phyloP scores from a whole-genome alignment of 2,329 filamentous ascomycete genomes.

The Zymoseptoria tritici region DNA sequence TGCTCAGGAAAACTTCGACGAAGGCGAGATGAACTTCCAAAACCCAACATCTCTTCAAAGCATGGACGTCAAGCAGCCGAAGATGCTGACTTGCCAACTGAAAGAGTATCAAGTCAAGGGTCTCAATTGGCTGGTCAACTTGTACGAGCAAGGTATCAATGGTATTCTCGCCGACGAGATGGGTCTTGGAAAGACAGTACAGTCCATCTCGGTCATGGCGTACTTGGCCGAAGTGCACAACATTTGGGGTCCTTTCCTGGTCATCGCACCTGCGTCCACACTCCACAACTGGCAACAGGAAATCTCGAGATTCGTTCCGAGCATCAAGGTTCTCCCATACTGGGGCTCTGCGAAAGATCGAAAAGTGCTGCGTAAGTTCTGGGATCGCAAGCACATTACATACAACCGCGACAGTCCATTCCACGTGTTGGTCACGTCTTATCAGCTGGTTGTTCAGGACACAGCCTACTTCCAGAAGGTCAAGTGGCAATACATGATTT shows the following conservation, averaged over 20 bases:
- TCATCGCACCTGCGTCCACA: slow-evolving; percentile 92
- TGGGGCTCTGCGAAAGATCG: slow-evolving; percentile 93
- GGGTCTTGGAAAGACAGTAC: slow-evolving; percentile 98
- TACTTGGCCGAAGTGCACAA: slow-evolving; percentile 96
- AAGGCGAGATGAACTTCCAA: slow-evolving; percentile 99
- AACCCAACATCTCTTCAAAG: slow-evolving; percentile 93
- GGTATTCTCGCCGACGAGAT: slow-evolving; percentile 98
- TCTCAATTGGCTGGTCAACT: slow-evolving; percentile 96
- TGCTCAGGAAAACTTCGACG: slow-evolving; percentile 57
- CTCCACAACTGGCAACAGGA: slow-evolving; percentile 99
- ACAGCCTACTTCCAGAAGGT: slow-evolving; percentile 98
- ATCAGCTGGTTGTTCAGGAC: slow-evolving; percentile 93
- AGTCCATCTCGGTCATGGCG: slow-evolving; percentile 98
- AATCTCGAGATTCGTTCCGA: slow-evolving; percentile 87
- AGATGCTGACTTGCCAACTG: slow-evolving; percentile 83
- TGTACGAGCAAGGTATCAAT: slow-evolving; percentile 99
- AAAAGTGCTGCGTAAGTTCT: slow-evolving; percentile 95
- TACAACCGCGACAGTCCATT: slow-evolving; percentile 91
- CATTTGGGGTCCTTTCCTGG: slow-evolving; percentile 95
- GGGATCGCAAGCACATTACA: slow-evolving; percentile 95
- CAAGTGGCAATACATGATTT: slow-evolving; percentile 99
- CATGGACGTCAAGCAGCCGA: slow-evolving; percentile 89
- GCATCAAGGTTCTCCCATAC: slow-evolving; percentile 92
- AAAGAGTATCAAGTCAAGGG: slow-evolving; percentile 99
- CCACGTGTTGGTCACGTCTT: slow-evolving; percentile 93